phyloP scores from a whole-genome alignment of 441 rosid genomes.

The Euphorbia neoarborescens region DNA sequence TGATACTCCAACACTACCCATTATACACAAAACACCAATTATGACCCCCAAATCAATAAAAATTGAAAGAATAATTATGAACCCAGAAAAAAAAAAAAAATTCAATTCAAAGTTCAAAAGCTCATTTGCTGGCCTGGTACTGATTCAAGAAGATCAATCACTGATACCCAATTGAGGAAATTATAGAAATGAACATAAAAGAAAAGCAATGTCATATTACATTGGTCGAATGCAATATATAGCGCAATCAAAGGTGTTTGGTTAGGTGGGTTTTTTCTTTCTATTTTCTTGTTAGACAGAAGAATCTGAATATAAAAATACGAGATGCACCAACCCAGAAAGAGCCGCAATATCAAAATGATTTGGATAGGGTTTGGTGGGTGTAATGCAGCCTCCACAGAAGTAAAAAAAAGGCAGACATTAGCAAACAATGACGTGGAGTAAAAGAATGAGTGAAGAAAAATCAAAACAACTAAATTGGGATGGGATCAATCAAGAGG shows the following conservation, averaged over 20 bases:
- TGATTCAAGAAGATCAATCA: background rate
- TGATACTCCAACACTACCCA: slow-evolving; percentile 24
- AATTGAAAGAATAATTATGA: background rate
- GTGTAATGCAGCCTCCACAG: background rate
- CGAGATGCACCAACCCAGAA: slow-evolving; percentile 2
- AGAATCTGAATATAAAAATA: background rate
- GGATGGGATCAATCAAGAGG: no score
- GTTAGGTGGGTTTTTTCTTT: background rate
- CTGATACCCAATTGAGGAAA: background rate
- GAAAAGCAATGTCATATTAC: background rate
- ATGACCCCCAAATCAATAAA: background rate
- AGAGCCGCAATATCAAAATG: background rate
- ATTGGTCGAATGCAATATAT: background rate
- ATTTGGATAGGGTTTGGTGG: slow-evolving; percentile 8
- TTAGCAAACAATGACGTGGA: background rate
- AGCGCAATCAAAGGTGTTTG: background rate
- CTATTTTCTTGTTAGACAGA: no score
- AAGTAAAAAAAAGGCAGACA: background rate
- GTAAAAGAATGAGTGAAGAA: no score
- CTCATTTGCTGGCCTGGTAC: background rate
- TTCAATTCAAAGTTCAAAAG: background rate
- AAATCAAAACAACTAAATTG: no score
- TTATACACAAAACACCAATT: slow-evolving; percentile 9
- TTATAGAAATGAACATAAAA: background rate
- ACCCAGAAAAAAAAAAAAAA: background rate